Conservation (phyloP, 164 flowering plant genomes). For the Dillenia suffruticosa region DNA sequence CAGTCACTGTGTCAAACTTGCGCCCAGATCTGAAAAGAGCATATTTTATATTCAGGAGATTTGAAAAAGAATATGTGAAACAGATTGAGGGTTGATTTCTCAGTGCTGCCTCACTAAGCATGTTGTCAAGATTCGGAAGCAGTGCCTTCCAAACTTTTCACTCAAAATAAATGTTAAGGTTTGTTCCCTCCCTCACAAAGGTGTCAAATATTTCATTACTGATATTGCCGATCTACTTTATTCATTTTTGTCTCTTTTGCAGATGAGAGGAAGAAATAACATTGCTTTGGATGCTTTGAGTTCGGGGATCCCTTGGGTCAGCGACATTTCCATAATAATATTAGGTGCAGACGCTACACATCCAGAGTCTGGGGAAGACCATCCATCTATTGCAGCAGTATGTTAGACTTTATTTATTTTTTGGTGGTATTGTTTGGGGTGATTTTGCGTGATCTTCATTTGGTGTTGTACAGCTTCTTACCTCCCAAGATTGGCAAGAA, state of each 20-base stretch:
- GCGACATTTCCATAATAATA: conserved; percentile 53
- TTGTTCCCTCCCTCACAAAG: neutral
- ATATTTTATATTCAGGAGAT: conserved; percentile 31
- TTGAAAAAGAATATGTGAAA: conserved; percentile 51
- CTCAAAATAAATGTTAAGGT: conserved; percentile 62
- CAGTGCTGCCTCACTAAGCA: conserved; percentile 52
- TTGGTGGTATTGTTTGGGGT: neutral
- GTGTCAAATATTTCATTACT: neutral
- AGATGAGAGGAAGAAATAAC: conserved; percentile 59
- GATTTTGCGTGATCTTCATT: neutral
- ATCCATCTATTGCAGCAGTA: conserved; percentile 63
- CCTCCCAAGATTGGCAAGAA: conserved; percentile 71
- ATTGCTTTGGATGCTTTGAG: conserved; percentile 50
- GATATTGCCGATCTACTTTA: neutral
- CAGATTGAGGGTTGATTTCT: conserved; percentile 49
- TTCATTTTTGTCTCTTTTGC: neutral
- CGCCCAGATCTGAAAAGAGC: neutral
- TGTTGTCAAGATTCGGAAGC: conserved; percentile 35
- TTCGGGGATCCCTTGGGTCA: conserved; percentile 47
- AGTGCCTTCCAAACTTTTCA: conserved; percentile 44
- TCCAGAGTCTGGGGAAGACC: conserved; percentile 52
- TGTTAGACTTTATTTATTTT: neutral
- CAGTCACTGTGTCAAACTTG: no score
- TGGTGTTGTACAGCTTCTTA: conserved; percentile 37
- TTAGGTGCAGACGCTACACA: conserved; percentile 69